Percentiles rank a stretch among this genome's conserved stretches.
Conservation (phyloP, 2,329 filamentous ascomycete genomes). For the Colletotrichum salicis region DNA sequence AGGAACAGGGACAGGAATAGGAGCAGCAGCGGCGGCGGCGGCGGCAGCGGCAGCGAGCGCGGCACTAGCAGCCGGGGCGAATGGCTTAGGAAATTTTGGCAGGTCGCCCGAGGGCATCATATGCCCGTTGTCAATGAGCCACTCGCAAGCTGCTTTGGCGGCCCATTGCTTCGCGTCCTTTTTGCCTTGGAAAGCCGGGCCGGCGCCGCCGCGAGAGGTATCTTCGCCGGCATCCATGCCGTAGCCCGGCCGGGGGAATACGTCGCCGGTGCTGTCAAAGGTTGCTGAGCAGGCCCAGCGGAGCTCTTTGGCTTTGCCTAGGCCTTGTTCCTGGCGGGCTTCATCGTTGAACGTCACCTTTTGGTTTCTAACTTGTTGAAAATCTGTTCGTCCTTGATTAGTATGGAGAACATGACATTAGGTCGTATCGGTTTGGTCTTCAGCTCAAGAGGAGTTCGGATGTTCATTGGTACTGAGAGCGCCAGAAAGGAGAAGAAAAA, state of each 20-base stretch:
- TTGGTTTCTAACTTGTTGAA: constrained; percentile 25
- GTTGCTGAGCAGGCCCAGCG: constrained; percentile 29
- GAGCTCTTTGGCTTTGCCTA: constrained; percentile 25
- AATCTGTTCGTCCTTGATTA: background rate
- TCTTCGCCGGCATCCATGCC: constrained; percentile 42
- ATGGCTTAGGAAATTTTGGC: constrained; percentile 36
- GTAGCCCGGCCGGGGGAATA: constrained; percentile 25
- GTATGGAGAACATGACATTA: no score
- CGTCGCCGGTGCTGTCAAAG: constrained; percentile 19
- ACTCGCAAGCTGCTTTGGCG: constrained; percentile 58
- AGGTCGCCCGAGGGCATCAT: constrained; percentile 42
- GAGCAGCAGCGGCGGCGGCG: background rate
- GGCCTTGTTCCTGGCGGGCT: constrained; percentile 24
- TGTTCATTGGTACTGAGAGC: no score
- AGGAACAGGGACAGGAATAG: background rate
- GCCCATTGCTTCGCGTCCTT: constrained; percentile 64
- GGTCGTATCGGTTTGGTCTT: no score
- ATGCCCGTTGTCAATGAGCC: constrained; percentile 46
- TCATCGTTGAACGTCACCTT: constrained; percentile 21
- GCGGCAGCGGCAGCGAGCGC: background rate
- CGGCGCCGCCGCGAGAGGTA: constrained; percentile 5
- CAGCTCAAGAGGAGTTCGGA: no score
- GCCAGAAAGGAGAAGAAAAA: no score
- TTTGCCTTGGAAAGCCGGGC: constrained; percentile 29
- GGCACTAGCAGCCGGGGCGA: background rate